These are phyloP conservation scores for Eleusine indica DNA, from an alignment of 176 grass and related monocot species.

Conservation along the genomic window DNA sequence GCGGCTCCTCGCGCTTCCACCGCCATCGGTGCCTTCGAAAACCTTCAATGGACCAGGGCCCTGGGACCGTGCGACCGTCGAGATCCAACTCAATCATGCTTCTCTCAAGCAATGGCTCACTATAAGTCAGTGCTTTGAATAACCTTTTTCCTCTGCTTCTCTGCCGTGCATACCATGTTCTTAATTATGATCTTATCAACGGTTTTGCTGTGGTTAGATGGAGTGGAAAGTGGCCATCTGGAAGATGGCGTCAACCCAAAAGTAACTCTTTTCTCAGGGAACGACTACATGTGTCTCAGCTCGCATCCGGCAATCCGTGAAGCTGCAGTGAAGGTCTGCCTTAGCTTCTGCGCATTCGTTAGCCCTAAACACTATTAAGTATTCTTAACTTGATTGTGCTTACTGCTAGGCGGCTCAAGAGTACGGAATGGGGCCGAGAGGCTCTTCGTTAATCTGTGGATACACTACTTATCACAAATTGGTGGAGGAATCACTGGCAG, in stretches of 20 bases:
- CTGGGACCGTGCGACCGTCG: conserved; percentile 67
- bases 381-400: too few species aligned
- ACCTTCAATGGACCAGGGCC: conserved; percentile 56
- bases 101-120: conserved; percentile 74
- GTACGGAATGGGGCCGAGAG: conserved; percentile 87
- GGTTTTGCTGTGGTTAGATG: conserved; percentile 53
- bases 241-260: conserved; percentile 35
- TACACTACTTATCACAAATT: conserved; percentile 74
- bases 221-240: conserved; percentile 34
- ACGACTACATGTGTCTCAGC: conserved; percentile 87
- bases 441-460: conserved; percentile 74
- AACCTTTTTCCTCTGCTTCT: background rate
- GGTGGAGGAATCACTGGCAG: conserved; percentile 72
- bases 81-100: conserved; percentile 55
- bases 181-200: background rate
- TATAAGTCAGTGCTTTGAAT: conserved; percentile 38
- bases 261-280: conserved; percentile 79
- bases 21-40: background rate
- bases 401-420: conserved; percentile 64
- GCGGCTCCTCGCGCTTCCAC: conserved; percentile 51
- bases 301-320: conserved; percentile 67
- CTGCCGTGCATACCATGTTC: background rate
- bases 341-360: background rate
- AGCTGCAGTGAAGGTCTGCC: conserved; percentile 62
- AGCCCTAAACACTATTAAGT: background rate